phyloP scores from a whole-genome alignment of 1,284 basidiomycete genomes.

The Cerioporus squamosus region DNA sequence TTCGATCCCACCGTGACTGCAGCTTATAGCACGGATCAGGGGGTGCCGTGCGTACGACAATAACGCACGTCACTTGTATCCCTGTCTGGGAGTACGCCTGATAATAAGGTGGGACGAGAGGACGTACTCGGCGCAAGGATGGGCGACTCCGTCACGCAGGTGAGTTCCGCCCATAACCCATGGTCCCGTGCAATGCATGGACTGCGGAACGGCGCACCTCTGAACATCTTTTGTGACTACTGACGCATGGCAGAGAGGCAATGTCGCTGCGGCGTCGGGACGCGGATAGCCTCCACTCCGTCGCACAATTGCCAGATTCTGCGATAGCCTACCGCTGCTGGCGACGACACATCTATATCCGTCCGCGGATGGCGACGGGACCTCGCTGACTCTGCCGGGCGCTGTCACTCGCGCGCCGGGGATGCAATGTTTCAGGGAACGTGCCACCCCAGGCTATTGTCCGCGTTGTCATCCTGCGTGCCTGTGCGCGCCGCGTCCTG shows the following conservation, averaged over 20 bases:
- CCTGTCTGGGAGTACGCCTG: background rate
- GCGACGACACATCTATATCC: conserved; percentile 3
- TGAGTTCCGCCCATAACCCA: background rate
- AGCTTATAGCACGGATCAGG: background rate
- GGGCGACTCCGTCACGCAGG: background rate
- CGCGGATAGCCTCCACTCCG: conserved; percentile 1
- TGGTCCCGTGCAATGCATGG: background rate
- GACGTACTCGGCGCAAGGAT: background rate
- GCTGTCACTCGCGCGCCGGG: conserved; percentile 3
- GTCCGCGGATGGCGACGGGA: conserved; percentile 2
- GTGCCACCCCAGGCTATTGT: conserved; percentile 18
- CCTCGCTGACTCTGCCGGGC: conserved; percentile 9
- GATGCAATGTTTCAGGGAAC: conserved; percentile 17
- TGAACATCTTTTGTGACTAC: background rate
- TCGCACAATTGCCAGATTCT: conserved; percentile 10
- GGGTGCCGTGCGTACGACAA: background rate
- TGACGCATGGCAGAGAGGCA: background rate
- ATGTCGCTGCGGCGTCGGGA: conserved; percentile 10
- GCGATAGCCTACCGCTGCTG: background rate
- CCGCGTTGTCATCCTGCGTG: conserved; percentile 14
- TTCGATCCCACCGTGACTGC: background rate
- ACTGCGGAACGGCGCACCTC: background rate
- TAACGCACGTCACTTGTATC: background rate
- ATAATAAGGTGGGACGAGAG: conserved; percentile 6
- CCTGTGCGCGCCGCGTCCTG: conserved; percentile 11